Evolutionary conservation across 176 grass and related monocot species (phyloP).

Genomic region (Otatea glauca): DNA sequence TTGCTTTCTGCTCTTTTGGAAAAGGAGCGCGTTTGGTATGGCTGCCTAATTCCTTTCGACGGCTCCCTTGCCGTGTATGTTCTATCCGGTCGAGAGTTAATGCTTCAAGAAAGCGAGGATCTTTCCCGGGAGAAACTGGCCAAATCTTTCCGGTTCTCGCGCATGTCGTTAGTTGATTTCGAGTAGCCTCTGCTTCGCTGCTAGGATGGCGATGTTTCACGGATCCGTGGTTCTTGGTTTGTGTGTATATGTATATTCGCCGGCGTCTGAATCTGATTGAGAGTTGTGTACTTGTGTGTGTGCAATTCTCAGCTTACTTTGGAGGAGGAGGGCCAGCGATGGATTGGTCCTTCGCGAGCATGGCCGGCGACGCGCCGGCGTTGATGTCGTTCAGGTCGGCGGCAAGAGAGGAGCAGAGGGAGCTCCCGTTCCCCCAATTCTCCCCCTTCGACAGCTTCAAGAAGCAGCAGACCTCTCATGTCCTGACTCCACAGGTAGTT

Average conservation of each 20-base stretch:
- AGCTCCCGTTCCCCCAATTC: slow-evolving; percentile 42
- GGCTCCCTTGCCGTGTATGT: slow-evolving; percentile 8
- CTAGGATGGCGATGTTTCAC: slow-evolving; percentile 40
- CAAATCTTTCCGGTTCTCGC: slow-evolving; percentile 40
- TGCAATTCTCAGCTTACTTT: slow-evolving; percentile 57
- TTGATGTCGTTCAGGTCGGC: slow-evolving; percentile 69
- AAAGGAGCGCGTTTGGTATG: background rate
- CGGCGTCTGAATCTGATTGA: background rate
- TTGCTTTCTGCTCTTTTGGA: background rate
- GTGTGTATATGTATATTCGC: slow-evolving; percentile 3
- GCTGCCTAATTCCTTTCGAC: slow-evolving; percentile 53
- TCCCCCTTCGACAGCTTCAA: slow-evolving; percentile 47
- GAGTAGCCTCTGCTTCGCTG: background rate
- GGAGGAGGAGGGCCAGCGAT: slow-evolving; percentile 50
- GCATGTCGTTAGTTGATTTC: slow-evolving; percentile 37
- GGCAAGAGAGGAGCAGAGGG: slow-evolving; percentile 51
- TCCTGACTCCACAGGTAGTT: slow-evolving; percentile 64
- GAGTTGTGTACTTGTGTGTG: too few species aligned
- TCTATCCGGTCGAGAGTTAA: slow-evolving; percentile 27
- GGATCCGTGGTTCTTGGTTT: slow-evolving; percentile 35
- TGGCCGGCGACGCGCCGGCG: slow-evolving; percentile 44
- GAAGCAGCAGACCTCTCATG: slow-evolving; percentile 29
- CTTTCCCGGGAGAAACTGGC: slow-evolving; percentile 14
- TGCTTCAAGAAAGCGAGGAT: slow-evolving; percentile 21
- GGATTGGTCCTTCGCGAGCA: slow-evolving; percentile 74